These are phyloP conservation scores for Aspergillus oerlinghausenensis DNA, from an alignment of 2,329 filamentous ascomycete genomes.

Conservation along the genomic window DNA sequence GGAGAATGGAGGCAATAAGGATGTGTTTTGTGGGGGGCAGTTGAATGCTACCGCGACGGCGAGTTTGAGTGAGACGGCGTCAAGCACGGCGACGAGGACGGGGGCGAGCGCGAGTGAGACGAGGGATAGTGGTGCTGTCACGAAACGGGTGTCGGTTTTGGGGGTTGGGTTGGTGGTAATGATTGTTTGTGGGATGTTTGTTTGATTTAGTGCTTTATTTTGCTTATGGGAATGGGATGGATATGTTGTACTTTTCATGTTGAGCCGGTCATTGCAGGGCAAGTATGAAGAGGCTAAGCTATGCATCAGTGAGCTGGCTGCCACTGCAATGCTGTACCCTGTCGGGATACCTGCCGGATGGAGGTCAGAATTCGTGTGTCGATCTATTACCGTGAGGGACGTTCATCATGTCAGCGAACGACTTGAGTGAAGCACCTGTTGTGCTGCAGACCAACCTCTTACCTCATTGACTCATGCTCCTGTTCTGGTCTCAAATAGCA, in stretches of 20 bases:
- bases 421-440: too few relatives aligned
- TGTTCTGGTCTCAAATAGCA: background rate
- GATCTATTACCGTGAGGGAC: too few relatives aligned
- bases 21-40: slow-evolving; percentile 45
- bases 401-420: too few relatives aligned
- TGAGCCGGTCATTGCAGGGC: too few relatives aligned
- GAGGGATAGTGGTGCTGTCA: background rate
- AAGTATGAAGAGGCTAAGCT: too few relatives aligned
- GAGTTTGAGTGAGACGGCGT: background rate
- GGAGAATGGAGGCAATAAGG: slow-evolving; percentile 33
- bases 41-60: slow-evolving; percentile 39
- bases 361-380: too few relatives aligned
- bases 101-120: background rate
- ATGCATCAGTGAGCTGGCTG: too few relatives aligned
- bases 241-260: too few relatives aligned
- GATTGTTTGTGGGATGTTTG: background rate
- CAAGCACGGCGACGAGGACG: slow-evolving; percentile 11
- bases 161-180: background rate
- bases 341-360: too few relatives aligned
- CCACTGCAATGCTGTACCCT: too few relatives aligned
- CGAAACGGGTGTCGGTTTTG: background rate
- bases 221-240: too few relatives aligned
- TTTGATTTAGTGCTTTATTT: background rate
- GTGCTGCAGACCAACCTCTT: background rate
- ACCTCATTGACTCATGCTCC: background rate